Base-by-base conservation (phyloP, 2,329 filamentous ascomycete species). In the Ophiostoma quercus region DNA sequence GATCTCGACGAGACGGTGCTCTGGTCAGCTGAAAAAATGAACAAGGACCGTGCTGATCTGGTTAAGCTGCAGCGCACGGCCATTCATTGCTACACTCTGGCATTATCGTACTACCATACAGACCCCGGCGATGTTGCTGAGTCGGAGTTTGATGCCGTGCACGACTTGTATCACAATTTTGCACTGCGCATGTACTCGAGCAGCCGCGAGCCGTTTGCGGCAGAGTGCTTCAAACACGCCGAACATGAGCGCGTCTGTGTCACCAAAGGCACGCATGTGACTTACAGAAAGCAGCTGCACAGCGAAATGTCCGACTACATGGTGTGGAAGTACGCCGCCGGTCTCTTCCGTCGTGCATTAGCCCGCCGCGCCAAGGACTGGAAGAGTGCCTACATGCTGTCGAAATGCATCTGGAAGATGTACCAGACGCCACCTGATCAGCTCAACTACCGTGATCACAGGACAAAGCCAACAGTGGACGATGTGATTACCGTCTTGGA, bases 1-100 rank as follows among this genome's bases (percentile, higher is more conserved):
- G 92, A 96, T 75, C 82, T 96, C 16, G 93, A 97, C 73, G 93
- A 97, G 78, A 87, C 89, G 7, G 91, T 96, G 5, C 86, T 94
- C 5, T 96, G 93, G 93, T 91, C 90, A 25, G 91, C 92, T 0
- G 92, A 96, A 74, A 96, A 96, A 79, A 89, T 96, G 79, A 96
- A 96, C 79, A 94, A 91, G 77, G 90, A 90, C 75, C 88, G 90
- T 69, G 81, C 82, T 3, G 92, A 96, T 71, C 79, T 96, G 63
- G 85, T 92, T 32, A 88, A 87, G 68, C 86, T 91, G 72, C 92
- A 97, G 77, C 87, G 92, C 41, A 88, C 87, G 75, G 89, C 92
- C 0, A 94, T 96, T 65, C 92, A 96, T 77, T 94, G 92, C 77
- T 92, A 91, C 74, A 87, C 84, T 0, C 80, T 88, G 54, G 85